These are phyloP conservation scores for Trichocladium uniseriatum DNA, from an alignment of 495 filamentous ascomycete species.

Conservation along the genomic window DNA sequence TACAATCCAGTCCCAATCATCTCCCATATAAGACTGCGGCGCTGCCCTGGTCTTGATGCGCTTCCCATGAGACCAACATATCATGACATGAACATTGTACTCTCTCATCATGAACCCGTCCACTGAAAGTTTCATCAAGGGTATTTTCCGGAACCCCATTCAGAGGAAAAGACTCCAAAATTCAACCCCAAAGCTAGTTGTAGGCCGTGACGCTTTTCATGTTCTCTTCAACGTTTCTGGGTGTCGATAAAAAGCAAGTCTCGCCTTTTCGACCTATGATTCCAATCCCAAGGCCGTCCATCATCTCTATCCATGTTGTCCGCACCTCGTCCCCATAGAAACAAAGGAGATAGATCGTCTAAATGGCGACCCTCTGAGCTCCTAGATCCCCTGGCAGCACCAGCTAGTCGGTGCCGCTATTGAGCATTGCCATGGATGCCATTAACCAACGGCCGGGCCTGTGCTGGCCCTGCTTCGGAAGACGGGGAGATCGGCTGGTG, in stretches of 20 bases:
- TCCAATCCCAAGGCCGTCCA: neutral
- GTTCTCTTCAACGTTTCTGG: neutral
- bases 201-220: too few species aligned
- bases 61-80: too few species aligned
- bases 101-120: neutral
- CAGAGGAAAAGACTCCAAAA: neutral
- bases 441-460: slow-evolving; percentile 22
- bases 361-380: neutral
- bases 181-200: neutral
- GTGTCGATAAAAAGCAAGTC: neutral
- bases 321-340: neutral
- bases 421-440: slow-evolving; percentile 19
- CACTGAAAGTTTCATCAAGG: neutral
- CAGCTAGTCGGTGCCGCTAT: slow-evolving; percentile 5
- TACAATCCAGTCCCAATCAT: neutral
- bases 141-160: neutral
- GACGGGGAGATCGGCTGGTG: slow-evolving; percentile 25
- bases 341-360: slow-evolving; percentile 4
- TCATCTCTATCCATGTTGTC: neutral
- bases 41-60: too few species aligned
- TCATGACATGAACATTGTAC: neutral
- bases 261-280: neutral
- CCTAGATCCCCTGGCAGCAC: neutral
- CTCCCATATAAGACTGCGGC: neutral
- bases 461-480: slow-evolving; percentile 23